Conservation (phyloP, 2,329 filamentous ascomycete species). For the Helminthosporium solani region DNA sequence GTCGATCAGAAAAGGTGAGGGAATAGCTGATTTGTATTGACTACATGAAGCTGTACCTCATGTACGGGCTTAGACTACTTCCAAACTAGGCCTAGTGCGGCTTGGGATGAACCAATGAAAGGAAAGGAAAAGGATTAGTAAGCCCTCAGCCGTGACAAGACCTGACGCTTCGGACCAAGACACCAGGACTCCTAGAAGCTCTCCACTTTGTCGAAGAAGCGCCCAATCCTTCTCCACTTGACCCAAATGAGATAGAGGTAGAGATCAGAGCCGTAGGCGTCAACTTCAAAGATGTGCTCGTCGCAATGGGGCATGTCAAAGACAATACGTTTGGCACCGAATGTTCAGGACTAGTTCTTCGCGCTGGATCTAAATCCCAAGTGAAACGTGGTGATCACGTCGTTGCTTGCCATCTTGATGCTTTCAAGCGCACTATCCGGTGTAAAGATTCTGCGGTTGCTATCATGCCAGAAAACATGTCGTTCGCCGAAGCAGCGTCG, state of each 20-base stretch:
- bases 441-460: constrained; percentile 9
- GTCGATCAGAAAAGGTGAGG: too few relatives aligned
- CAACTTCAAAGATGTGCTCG: constrained; percentile 8
- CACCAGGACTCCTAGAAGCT: too few relatives aligned
- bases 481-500: not conserved
- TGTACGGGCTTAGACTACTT: too few relatives aligned
- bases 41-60: too few relatives aligned
- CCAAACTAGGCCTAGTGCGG: too few relatives aligned
- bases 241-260: constrained; percentile 8
- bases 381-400: constrained; percentile 9
- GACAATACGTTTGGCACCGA: not conserved
- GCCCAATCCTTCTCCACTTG: not conserved
- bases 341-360: constrained; percentile 8
- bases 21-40: too few relatives aligned
- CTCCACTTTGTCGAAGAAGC: too few relatives aligned
- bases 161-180: too few relatives aligned
- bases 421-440: constrained; percentile 20
- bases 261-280: constrained; percentile 5
- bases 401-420: constrained; percentile 12
- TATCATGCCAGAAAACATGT: not conserved
- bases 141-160: too few relatives aligned
- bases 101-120: too few relatives aligned
- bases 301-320: not conserved
- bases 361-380: not conserved
- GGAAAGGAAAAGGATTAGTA: too few relatives aligned